Base-by-base conservation (phyloP, 345 rosid species). In the Gossypium ekmanianum region DNA sequence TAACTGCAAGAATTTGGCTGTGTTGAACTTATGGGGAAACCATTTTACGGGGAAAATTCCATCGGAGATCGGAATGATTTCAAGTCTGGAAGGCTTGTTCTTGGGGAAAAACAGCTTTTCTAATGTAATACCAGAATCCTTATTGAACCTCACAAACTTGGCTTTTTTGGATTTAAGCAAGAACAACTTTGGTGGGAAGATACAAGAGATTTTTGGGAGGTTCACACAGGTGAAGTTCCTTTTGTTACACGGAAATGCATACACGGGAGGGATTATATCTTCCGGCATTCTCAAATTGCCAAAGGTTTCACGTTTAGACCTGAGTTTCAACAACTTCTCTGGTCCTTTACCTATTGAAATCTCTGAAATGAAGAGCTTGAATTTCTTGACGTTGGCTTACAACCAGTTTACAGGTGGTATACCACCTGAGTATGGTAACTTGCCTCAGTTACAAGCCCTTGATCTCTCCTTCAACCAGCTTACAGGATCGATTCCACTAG, bases 381-480 rank as follows among this genome's bases (percentile, higher is more conserved):
- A 88, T 80, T 83, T 79, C 85, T 83, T 94, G 84, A 64, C 86
- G 72, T 83, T 94, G 51, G 87, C 98, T 18, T 74, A 59, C 74
- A 94, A 91, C 75, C 84, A 80, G 20, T 94, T 94, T 65, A 86
- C 78, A 10, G 94, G 93, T 16, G 71, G 65, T 29, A 92, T 94
- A 57, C 98, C 98, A 4, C 48, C 58, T 7, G 97, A 88, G 72
- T 92, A 85, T 18, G 98, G 98, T 11, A 80, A 86, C 71, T 71
- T 92, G 80, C 18, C 80, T 0, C 64, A 54, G 48, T 83, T 94
- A 51, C 98, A 94, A 81, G 87, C 90, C 41, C 90, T 94, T 47
- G 98, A 94, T 85, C 91, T 94, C 71, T 94, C 98, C 64, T 92
- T 78, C 83, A 94, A 94, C 76, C 73, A 13, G 9, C 88, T 94